Conservation (phyloP, 2,329 filamentous ascomycete species). For the Chalara sp. region DNA sequence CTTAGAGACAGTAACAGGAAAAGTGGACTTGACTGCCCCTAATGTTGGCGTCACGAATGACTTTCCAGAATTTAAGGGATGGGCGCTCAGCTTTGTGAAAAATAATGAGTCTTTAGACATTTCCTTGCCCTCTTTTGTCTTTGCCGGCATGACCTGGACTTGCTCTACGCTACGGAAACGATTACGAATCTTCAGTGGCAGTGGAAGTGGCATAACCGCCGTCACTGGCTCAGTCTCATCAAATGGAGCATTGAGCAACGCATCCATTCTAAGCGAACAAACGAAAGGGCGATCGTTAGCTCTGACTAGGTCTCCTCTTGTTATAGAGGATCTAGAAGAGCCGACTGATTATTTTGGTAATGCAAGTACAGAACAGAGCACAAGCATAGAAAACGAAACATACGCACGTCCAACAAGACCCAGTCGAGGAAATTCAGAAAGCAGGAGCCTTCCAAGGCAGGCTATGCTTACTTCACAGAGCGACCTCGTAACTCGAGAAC, state of each 20-base stretch:
- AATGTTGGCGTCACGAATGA: constrained; percentile 36
- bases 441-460: constrained; percentile 8
- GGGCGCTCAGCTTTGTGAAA: constrained; percentile 53
- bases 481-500: constrained; percentile 4
- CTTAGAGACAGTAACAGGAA: constrained; percentile 22
- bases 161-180: constrained; percentile 62
- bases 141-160: constrained; percentile 63
- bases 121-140: constrained; percentile 48
- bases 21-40: constrained; percentile 18
- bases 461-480: constrained; percentile 13
- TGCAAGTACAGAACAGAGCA: neutral
- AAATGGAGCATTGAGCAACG: constrained; percentile 12
- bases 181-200: constrained; percentile 61
- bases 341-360: constrained; percentile 24
- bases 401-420: neutral
- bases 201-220: constrained; percentile 26
- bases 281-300: neutral
- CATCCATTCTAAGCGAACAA: constrained; percentile 13
- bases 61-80: constrained; percentile 60
- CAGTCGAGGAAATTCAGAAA: too few relatives aligned
- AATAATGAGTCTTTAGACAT: constrained; percentile 46
- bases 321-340: constrained; percentile 17
- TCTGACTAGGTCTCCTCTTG: constrained; percentile 6
- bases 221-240: constrained; percentile 14
- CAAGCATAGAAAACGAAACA: neutral